Base-by-base conservation (phyloP, 805 yeast species). In the Candida fluviatilis region DNA sequence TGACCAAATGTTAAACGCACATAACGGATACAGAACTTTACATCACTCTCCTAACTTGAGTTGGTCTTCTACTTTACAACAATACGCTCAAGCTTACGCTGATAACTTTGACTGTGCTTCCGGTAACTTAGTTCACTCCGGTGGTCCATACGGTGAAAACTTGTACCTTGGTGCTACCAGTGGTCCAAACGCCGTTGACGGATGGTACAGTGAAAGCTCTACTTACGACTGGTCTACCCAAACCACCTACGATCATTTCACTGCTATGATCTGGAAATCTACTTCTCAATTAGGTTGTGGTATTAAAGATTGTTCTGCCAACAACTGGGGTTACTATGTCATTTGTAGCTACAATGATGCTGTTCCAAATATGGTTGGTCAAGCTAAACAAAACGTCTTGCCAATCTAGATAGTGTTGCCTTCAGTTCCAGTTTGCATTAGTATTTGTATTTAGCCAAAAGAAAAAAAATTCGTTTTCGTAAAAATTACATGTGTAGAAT, bases 331-430 rank as follows among this genome's bases (percentile, higher is more conserved):
- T 38, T 63, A 68, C 48, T 86, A 85, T 63, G 68, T 83, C 39
- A 75, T 84, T 45, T 88, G 96, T 60, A 78, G 82, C 37, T 88
- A 89, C 47, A 64, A 70, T 52, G 80, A 87, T 14, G 76, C 83
- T 27, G 96, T 96, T 51, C 37, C 37, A 15, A 88, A 88, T 64
- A 55, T 71, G 37, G 61, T 70, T 35, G 81, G 84, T 39, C 53
- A 66, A 37, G 48, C 48, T 19, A 38, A 37, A 11, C 37, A 45
- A 24, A 56, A 56, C 38, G 43, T 54, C 11, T 39, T 47, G 18
- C 45, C 41, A n/a, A 31, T 28, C 36, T 34, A 10, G 24, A 21
- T 21, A 21, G 29, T 23, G 6, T 26, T 7, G 6, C n/a, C 15
- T 26, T 26, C 29, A 26, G n/a, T 26, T 26, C 29, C 29, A 10